Base-by-base conservation (phyloP, 345 rosid species). In the Boechera divaricarpa region DNA sequence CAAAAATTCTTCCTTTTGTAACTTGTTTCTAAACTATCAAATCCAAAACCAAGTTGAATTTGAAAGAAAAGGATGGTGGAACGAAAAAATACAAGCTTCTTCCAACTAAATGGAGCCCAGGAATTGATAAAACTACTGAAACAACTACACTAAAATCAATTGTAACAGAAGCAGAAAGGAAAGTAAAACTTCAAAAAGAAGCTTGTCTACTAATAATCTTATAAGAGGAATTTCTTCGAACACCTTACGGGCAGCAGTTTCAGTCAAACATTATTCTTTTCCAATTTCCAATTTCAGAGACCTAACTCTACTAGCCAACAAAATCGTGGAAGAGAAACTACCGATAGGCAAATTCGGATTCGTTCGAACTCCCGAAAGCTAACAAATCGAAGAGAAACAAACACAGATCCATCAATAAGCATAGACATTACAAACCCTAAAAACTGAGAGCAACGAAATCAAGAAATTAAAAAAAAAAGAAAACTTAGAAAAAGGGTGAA, bases 211-310 rank as follows among this genome's bases (percentile, higher is more conserved):
- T 3, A 3, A 10, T 38, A 38, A 51, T 39, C 10, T 21, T 72
- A 57, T 47, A 2, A 56, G 48, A 48, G 68, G 32, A 72, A 67
- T 72, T 66, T 72, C 58, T 16, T 78, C 81, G 15, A 78, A 67
- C 81, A 78, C 69, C 67, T 66, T 65, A 52, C 2, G n/a, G 15
- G 64, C 77, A 72, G 0, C 6, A 52, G 4, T 48, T 45, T 2
- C 24, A 31, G 39, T 70, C 21, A 41, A 63, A 39, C 31, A 49
- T 16, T 26, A 15, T n/a, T 1, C 7, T 13, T 62, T 26, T 12
- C 4, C 10, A 26, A 35, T 1, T 35, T 1, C 49, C 29, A 31
- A 11, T 51, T 26, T n/a, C 36, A 49, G 13, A 70, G 42, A 2
- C 51, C 12, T 38, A 5, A 13, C 1, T n/a, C 9, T 2, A 6